Base-by-base conservation (phyloP, 805 yeast genomes). In the Lipomyces kockii region DNA sequence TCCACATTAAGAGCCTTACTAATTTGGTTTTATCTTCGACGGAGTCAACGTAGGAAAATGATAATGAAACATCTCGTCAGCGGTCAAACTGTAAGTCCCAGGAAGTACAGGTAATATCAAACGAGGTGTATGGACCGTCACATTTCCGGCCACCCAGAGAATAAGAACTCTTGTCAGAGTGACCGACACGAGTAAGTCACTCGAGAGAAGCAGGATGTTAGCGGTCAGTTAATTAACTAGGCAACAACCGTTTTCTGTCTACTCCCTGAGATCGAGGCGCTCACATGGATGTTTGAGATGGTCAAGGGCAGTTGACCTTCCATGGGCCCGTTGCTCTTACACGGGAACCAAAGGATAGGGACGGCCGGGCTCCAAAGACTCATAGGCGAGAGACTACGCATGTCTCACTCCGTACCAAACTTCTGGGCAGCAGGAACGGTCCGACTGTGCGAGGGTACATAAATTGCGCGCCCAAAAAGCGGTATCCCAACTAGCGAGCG, bases 271-370 rank as follows among this genome's bases (percentile, higher is more conserved):
- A 43, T 43, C 49, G 22, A n/a, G 9, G 49, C 20, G 49, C 49
- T 43, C 49, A 43, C 49, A 43, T 43, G 49, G 49, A 8, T 43
- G 49, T 43, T 43, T 43, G 49, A 43, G 49, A 43, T 43, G 22
- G 39, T n/a, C 9, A n/a, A n/a, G 20, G 49, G 49, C 49, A n/a
- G 49, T 43, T 43, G 49, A 43, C 49, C 49, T 6, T 43, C 49
- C 14, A 5, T 27, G 5, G 29, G 29, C 27, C 29, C 29, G 29
- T 0, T 27, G 29, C 29, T 3, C 32, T 29, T 29, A 27, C 29
- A 27, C 3, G 32, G 32, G 1, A 29, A 29, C 7, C 32, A 29
- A 27, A 27, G 5, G 29, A 27, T 27, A 3, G 29, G 5, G 29
- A 2, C 29, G 4, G 29, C 4, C 29, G 29, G 29, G 29, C 29